A percentile compares a stretch with the other conserved stretches of the same genome.
Evolutionary conservation across 2,329 filamentous ascomycete genomes (phyloP).

Genomic region (Davidsoniella australis): DNA sequence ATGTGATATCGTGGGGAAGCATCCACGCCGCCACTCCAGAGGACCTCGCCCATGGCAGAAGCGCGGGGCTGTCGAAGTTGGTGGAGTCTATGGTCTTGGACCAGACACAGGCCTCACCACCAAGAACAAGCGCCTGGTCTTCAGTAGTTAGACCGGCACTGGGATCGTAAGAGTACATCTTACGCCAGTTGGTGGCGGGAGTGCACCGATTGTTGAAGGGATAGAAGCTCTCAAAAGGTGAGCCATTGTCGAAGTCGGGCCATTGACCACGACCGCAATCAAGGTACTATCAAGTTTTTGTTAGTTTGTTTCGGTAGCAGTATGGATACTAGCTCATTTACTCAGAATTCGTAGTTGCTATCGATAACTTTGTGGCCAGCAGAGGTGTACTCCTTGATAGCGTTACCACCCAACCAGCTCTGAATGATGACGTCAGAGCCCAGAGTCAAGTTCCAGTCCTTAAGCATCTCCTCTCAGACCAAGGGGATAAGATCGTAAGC

Average conservation of each 20-base stretch:
- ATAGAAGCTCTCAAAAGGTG: conserved; percentile 33
- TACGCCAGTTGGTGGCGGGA: conserved; percentile 65
- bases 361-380: conserved; percentile 55
- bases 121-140: conserved; percentile 51
- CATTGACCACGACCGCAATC: conserved; percentile 71
- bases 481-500: conserved; percentile 51
- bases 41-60: conserved; percentile 56
- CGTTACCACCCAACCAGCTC: conserved; percentile 51
- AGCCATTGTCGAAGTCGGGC: conserved; percentile 50
- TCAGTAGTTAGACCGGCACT: conserved; percentile 42
- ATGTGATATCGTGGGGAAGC: conserved; percentile 33
- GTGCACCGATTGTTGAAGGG: conserved; percentile 70
- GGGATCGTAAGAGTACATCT: conserved; percentile 69
- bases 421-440: conserved; percentile 59
- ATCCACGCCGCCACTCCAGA: conserved; percentile 58
- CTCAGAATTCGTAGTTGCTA: conserved; percentile 64
- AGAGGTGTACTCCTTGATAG: conserved; percentile 41
- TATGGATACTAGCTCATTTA: conserved; percentile 22
- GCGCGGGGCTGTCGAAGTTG: conserved; percentile 62
- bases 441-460: conserved; percentile 61
- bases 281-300: conserved; percentile 40
- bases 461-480: conserved; percentile 78
- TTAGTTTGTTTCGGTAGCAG: conserved; percentile 11
- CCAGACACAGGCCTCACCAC: conserved; percentile 73
- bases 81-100: conserved; percentile 58